Base-by-base conservation (phyloP, 2,329 filamentous ascomycete species). In the Thermoascus crustaceus region DNA sequence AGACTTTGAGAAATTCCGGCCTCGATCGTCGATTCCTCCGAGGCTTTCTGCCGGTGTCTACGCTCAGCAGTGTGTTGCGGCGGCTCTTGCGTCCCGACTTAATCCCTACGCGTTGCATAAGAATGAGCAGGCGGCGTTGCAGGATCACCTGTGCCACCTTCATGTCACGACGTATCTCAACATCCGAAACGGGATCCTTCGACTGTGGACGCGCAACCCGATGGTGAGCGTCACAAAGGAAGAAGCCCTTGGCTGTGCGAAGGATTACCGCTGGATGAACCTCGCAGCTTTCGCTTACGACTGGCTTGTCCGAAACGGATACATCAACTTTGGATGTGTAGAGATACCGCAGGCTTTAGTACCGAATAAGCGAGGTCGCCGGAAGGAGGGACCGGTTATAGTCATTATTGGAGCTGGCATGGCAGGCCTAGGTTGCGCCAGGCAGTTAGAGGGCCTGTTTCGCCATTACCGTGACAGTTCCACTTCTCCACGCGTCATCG, bases 121-220 rank as follows among this genome's bases (percentile, higher is more conserved):
- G 17, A 80, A 85, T 43, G 91, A 98, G 60, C 88, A 95, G 55
- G 68, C 73, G 40, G 71, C 94, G 40, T 66, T 98, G 25, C 77
- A 85, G 42, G 73, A 84, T 42, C 80, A 93, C 50, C 78, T 98
- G 48, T 94, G 82, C 53, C 80, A 85, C 50, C 73, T 81, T 20
- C 91, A 98, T 61, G 86, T 95, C 46, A 95, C 89, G 2, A 85
- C 86, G 8, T 98, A 98, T 62, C 69, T 98, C 35, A 96, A 96
- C 57, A 91, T 98, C 43, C 77, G 91, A 48, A 98, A 98, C 58
- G 85, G 86, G 10, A 94, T 98, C 40, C 67, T 98, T 35, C 76
- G 91, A 37, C 64, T 96, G 25, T 98, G 91, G 91, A 74, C 84
- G 22, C 76, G 81, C 47, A 94, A 93, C 53, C 86, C 91, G 5